Base-by-base conservation (phyloP, 2,329 filamentous ascomycete species). In the Septoria petroselini region DNA sequence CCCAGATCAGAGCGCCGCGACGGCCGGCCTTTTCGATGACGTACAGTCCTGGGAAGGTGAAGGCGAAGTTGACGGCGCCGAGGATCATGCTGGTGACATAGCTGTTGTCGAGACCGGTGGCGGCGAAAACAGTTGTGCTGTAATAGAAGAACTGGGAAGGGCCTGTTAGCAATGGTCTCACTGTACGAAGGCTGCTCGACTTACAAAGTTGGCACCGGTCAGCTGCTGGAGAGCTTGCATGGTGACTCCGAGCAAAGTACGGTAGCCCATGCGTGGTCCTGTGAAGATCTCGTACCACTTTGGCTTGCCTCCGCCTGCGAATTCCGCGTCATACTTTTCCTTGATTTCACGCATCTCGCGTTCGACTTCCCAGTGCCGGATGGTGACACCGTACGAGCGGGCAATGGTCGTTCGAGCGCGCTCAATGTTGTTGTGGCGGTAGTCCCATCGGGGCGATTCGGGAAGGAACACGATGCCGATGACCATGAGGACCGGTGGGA, bases 151-250 rank as follows among this genome's bases (percentile, higher is more conserved):
- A 83, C 18, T 14, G n/a, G 17, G 14, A 7, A 21, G n/a, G 12
- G 12, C 7, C 27, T 23, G 23, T 39, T 29, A 50, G 58, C 70
- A 68, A 66, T 83, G 82, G 21, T 11, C 18, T 7, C 6, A 14
- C n/a, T 35, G 14, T 7, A 12, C 8, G 5, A n/a, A 7, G 2
- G 17, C n/a, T 34, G 31, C 7, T 14, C 12, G 5, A 34, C 25
- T 45, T 39, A 41, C 27, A 68, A 81, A 85, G 69, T 84, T 84
- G 51, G 79, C 81, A 25, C 84, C 84, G 1, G 82, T 85, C 2
- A 87, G 71, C 62, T 87, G 84, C 66, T 86, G 83, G 4, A 83
- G 77, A 34, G 80, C 77, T 66, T 85, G 81, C 1, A 87, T 75
- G 3, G 73, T 64, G 29, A 86, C 77, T 31, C 84, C 83, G 0